phyloP scores from a whole-genome alignment of 2,329 filamentous ascomycete genomes.

The Ceratocystis cacaofunesta region DNA sequence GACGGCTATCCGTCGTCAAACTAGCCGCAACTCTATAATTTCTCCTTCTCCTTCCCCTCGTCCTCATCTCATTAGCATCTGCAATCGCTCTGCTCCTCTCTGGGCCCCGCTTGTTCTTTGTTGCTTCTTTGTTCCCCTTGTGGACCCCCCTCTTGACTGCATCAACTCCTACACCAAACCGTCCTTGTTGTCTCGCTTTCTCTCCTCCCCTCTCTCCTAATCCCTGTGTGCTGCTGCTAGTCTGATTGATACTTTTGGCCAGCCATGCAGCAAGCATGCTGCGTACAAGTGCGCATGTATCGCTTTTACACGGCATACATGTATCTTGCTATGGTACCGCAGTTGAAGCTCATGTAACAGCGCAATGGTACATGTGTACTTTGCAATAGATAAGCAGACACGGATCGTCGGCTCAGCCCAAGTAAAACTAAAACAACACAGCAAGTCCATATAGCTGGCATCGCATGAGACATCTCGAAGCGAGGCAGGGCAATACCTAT shows the following conservation, averaged over 20 bases:
- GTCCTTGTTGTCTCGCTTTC: background rate
- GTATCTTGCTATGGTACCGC: too few relatives aligned
- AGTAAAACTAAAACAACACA: background rate
- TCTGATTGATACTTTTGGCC: background rate
- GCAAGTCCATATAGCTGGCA: background rate
- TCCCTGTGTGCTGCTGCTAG: background rate
- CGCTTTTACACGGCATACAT: background rate
- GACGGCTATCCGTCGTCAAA: background rate
- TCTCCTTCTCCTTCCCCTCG: background rate
- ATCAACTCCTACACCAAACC: background rate
- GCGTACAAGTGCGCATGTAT: background rate
- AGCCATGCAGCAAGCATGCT: background rate
- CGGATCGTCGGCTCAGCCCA: background rate
- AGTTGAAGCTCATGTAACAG: too few relatives aligned
- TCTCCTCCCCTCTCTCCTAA: background rate
- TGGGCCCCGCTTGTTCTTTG: background rate
- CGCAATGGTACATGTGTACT: too few relatives aligned
- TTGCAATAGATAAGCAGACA: background rate
- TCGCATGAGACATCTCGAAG: background rate
- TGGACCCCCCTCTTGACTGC: background rate
- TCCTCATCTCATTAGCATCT: background rate
- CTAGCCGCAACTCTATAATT: background rate
- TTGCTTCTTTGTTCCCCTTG: background rate
- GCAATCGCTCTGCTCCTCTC: background rate
- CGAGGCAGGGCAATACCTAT: background rate